Evolutionary conservation across 2,329 filamentous ascomycete species (phyloP).

Genomic region (Rugonectria rugulosa): DNA sequence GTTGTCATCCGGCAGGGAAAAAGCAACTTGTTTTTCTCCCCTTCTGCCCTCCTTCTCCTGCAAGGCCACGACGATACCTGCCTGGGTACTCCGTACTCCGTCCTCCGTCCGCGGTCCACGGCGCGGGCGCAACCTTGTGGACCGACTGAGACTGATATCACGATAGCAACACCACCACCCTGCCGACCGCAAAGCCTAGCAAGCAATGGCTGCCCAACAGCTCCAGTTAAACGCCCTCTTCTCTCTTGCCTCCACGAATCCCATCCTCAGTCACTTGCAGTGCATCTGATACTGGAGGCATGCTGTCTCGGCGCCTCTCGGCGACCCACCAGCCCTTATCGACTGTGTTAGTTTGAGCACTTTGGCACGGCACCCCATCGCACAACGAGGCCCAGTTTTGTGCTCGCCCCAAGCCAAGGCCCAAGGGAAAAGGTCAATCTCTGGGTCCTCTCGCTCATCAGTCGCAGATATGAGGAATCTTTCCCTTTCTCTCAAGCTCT

Average conservation of each 20-base stretch:
- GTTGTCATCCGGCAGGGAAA: conserved; percentile 4
- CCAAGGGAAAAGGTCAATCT: conserved; percentile 27
- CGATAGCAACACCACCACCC: conserved; percentile 18
- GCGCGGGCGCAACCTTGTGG: conserved; percentile 13
- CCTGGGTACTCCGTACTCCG: too few species aligned
- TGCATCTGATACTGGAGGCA: conserved; percentile 18
- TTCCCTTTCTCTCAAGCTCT: conserved; percentile 24
- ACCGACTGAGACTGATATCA: conserved; percentile 6
- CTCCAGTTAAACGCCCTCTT: neutral
- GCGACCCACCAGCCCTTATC: conserved; percentile 42
- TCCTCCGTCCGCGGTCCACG: too few species aligned
- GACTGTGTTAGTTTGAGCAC: conserved; percentile 24
- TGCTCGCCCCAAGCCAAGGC: conserved; percentile 31
- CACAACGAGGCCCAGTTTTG: conserved; percentile 38
- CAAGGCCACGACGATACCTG: conserved; percentile 5
- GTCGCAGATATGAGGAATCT: conserved; percentile 29
- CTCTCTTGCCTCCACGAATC: neutral
- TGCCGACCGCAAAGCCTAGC: neutral
- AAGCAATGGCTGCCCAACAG: conserved; percentile 5
- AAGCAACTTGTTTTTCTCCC: conserved; percentile 12
- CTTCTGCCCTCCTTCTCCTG: too few species aligned
- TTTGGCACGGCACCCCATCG: too few species aligned
- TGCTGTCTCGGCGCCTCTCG: conserved; percentile 41
- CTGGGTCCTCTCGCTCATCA: conserved; percentile 28
- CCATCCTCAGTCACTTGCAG: neutral